Evolutionary conservation across 495 filamentous ascomycete species (phyloP).

Genomic region (Evernia prunastri): DNA sequence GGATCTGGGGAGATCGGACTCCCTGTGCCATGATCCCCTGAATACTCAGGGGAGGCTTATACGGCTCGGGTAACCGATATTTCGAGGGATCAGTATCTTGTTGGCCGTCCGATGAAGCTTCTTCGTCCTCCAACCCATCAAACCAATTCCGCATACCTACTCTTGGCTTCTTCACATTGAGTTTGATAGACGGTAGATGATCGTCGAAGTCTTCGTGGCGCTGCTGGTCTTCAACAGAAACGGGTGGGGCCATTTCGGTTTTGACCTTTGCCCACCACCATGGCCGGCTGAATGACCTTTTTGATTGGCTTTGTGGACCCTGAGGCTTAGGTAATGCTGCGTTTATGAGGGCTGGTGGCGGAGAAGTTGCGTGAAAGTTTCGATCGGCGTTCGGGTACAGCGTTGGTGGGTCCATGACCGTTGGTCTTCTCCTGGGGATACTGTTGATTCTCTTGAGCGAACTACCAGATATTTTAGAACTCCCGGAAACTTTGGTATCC

Average conservation of each 20-base stretch:
- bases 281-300: slow-evolving; percentile 3
- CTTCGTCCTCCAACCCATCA: slow-evolving; percentile 20
- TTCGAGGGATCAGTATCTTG: slow-evolving; percentile 1
- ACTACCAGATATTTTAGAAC: slow-evolving; percentile 16
- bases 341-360: slow-evolving; percentile 22
- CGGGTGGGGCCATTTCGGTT: slow-evolving; percentile 1
- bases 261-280: slow-evolving; percentile 24
- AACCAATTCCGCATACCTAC: slow-evolving; percentile 23
- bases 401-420: slow-evolving; percentile 24
- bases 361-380: slow-evolving; percentile 23
- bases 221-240: slow-evolving; percentile 1
- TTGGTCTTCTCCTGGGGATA: slow-evolving; percentile 20
- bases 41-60: background rate
- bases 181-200: slow-evolving; percentile 15
- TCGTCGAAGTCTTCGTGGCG: slow-evolving; percentile 8
- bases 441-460: slow-evolving; percentile 12
- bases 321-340: slow-evolving; percentile 19
- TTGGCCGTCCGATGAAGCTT: background rate
- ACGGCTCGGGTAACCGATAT: background rate
- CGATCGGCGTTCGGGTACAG: slow-evolving; percentile 23
- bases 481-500: slow-evolving; percentile 16
- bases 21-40: slow-evolving; percentile 10
- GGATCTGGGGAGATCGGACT: slow-evolving; percentile 4
- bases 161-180: slow-evolving; percentile 20
- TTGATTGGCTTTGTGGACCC: slow-evolving; percentile 2